These are phyloP conservation scores for Tylopilus intermedius DNA, from an alignment of 768 basidiomycete genomes.

Conservation along the genomic window DNA sequence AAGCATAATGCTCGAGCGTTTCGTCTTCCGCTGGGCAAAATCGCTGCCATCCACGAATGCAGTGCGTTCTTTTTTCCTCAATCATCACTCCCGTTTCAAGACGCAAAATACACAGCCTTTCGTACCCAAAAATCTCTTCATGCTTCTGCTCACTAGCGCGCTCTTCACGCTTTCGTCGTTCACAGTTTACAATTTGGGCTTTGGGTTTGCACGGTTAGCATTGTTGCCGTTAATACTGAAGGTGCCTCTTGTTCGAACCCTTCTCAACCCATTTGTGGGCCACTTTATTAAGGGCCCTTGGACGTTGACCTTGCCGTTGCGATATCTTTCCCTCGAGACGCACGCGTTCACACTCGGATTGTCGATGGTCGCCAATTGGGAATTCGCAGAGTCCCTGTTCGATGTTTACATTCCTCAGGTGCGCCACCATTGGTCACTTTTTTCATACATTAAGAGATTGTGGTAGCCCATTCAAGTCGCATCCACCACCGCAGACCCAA, in stretches of 20 bases:
- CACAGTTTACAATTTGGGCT: constrained; percentile 37
- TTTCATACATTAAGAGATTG: constrained; percentile 1
- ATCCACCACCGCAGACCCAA: too few relatives aligned
- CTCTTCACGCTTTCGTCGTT: constrained; percentile 39
- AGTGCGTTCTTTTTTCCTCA: constrained; percentile 12
- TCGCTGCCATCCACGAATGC: constrained; percentile 8
- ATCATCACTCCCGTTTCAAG: background rate
- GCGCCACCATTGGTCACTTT: background rate
- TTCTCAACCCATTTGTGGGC: constrained; percentile 57
- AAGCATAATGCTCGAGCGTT: constrained; percentile 60
- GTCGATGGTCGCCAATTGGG: constrained; percentile 57
- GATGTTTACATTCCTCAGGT: constrained; percentile 58
- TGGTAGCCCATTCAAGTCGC: constrained; percentile 39
- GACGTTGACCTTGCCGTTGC: constrained; percentile 47
- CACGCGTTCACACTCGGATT: constrained; percentile 49
- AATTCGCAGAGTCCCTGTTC: constrained; percentile 56
- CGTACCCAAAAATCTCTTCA: constrained; percentile 14
- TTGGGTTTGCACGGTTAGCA: constrained; percentile 43
- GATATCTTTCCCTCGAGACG: constrained; percentile 40
- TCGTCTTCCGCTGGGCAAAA: constrained; percentile 43
- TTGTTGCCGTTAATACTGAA: constrained; percentile 51
- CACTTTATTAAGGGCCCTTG: constrained; percentile 60
- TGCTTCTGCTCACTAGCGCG: constrained; percentile 34
- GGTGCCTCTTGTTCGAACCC: constrained; percentile 45
- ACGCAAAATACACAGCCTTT: constrained; percentile 16